Evolutionary conservation across 768 basidiomycete genomes (phyloP).

Genomic region (Nevesoporus exiguus): DNA sequence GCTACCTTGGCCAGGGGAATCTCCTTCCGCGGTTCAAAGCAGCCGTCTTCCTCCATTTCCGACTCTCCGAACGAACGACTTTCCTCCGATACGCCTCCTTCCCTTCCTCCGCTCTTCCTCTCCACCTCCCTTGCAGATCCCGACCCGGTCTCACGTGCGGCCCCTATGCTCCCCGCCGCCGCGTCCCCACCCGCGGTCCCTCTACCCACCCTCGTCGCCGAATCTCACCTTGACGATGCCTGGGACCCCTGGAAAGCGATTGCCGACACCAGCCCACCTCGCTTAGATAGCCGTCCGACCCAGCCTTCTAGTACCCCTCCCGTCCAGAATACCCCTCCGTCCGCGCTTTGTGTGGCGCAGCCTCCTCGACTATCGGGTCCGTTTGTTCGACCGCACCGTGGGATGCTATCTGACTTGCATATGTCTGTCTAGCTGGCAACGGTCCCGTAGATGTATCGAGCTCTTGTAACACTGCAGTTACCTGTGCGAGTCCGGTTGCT

Average conservation of each 20-base stretch:
- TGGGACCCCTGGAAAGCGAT: slow-evolving; percentile 28
- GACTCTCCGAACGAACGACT: not conserved
- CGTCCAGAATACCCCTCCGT: not conserved
- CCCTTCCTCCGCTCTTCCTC: slow-evolving; percentile 42
- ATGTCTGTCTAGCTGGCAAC: slow-evolving; percentile 3
- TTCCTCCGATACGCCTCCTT: slow-evolving; percentile 21
- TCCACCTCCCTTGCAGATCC: slow-evolving; percentile 31
- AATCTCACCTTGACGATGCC: not conserved
- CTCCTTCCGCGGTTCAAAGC: not conserved
- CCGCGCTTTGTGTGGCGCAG: not conserved
- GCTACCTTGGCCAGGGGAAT: slow-evolving; percentile 21
- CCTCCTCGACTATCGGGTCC: slow-evolving; percentile 9
- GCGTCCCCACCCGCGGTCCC: slow-evolving; percentile 16
- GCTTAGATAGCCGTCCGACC: slow-evolving; percentile 1
- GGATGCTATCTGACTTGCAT: not conserved
- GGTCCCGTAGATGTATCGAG: slow-evolving; percentile 2
- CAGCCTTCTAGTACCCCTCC: not conserved
- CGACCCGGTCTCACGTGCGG: slow-evolving; percentile 13
- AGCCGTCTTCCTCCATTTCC: not conserved
- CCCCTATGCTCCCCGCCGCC: slow-evolving; percentile 6
- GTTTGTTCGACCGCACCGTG: slow-evolving; percentile 3
- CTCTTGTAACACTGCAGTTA: not conserved
- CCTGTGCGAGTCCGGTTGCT: slow-evolving; percentile 18
- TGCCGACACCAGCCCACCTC: not conserved
- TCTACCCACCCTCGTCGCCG: not conserved